Base-by-base conservation (phyloP, 106 monocot species). In the Dendrobium chrysotoxum region DNA sequence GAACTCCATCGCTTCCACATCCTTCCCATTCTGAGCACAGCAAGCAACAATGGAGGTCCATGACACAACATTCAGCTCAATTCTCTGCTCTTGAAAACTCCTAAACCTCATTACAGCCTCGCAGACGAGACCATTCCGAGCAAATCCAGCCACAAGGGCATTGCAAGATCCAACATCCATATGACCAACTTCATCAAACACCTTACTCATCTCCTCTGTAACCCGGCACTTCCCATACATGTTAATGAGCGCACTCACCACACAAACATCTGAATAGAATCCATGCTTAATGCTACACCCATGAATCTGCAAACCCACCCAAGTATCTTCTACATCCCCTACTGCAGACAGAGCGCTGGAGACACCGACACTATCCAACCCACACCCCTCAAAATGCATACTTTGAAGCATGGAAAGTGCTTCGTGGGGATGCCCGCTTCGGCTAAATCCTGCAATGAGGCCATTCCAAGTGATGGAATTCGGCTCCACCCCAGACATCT, bases 11-110 rank as follows among this genome's bases (percentile, higher is more conserved):
- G 91, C 92, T 50, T 90, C 88, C 75, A 87, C 35, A 71, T 91
- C 92, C 86, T 81, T 86, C 8, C 91, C 95, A 31, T 95, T 95
- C 68, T 93, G 95, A 4, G 85, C 79, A 31, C 92, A 92, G 77
- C 92, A 92, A 53, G 89, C 83, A 0, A 95, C 84, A 25, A 95
- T 84, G 3, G 95, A 92, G 0, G 95, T 95, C 95, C 95, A 95
- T 10, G 95, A 93, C 20, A 95, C 84, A 9, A 95, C 92, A 81
- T 91, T 93, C 53, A 93, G 64, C 38, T 85, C 50, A 16, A 89
- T 57, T 9, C 84, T 84, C 42, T 40, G 40, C 4, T 66, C 73
- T 39, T 42, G 20, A 67, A 93, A 93, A 77, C 80, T 74, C 82
- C 77, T 77, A 39, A 95, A 95, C 20, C 53, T 50, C 47, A 74